Evolutionary conservation across 352 stramenopile genomes (phyloP), one percentile per base, ranked within the genome.

Genomic region (Pythium aquatile): DNA sequence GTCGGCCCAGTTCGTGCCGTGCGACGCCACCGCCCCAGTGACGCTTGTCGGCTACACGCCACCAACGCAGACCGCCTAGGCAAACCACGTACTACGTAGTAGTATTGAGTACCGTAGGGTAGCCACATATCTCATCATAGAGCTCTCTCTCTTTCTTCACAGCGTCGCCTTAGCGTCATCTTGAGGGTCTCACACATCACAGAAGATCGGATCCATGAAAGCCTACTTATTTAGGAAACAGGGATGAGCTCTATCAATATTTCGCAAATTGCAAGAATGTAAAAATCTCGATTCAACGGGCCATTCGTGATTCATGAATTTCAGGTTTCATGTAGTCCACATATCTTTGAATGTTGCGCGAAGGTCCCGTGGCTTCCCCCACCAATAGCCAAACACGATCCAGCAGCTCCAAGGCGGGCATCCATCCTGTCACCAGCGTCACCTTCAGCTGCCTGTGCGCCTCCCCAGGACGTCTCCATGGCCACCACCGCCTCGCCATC

Each of bases 1-100:
- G 6, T 66, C 74, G 17, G n/a, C 35, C 3, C 78, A 77, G 17
- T 87, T 88, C 58, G 76, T 77, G 20, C 67, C 82, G 9, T 90
- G 81, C 63, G 76, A 77, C n/a, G 46, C 51, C 30, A 68, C 69
- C 53, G 69, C 63, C 28, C 78, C 80, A 9, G 76, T 89, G 46
- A 74, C 69, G 63, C 75, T 89, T 30, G 47, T 71, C 24, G 70
- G 64, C 53, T 88, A 88, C 69, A 59, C 62, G 33, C 62, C 54
- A 9, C 63, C 56, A 20, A 28, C 51, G 14, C 24, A 48, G 8
- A 56, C 30, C 26, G 51, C 54, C 29, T 68, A 63, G 44, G 30
- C 44, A 20, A 28, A 5, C 40, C 1, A 10, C 8, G 40, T 9
- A 47, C 16, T 24, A 47, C 5, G 24, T 4, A 26, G 16, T 26